Conservation (phyloP, 2,329 filamentous ascomycete genomes). For the Atkinsonella hypoxylon region DNA sequence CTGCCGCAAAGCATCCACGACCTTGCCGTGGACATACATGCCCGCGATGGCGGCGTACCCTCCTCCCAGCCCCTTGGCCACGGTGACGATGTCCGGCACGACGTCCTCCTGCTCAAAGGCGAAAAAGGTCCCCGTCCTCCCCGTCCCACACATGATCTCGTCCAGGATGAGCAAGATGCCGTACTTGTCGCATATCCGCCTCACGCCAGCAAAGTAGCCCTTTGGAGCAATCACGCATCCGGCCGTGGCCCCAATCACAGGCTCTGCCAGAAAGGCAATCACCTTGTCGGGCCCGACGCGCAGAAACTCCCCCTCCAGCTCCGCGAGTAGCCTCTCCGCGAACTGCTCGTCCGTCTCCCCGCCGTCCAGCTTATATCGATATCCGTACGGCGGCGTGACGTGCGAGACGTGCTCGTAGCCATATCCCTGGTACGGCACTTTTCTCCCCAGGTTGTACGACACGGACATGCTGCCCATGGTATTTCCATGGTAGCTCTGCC, state of each 20-base stretch:
- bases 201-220: constrained; percentile 44
- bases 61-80: constrained; percentile 55
- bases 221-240: constrained; percentile 38
- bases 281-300: constrained; percentile 32
- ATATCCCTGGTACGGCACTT: constrained; percentile 17
- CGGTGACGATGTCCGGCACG: constrained; percentile 49
- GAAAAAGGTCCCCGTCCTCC: constrained; percentile 48
- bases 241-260: constrained; percentile 34
- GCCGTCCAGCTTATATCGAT: constrained; percentile 4
- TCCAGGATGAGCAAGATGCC: constrained; percentile 44
- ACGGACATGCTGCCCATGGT: constrained; percentile 33
- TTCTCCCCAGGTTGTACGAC: constrained; percentile 17
- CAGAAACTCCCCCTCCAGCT: constrained; percentile 36
- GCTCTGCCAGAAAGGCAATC: constrained; percentile 37
- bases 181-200: constrained; percentile 40
- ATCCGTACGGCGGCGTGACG: constrained; percentile 14
- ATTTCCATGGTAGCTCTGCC: constrained; percentile 37
- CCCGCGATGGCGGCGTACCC: constrained; percentile 35
- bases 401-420: constrained; percentile 14
- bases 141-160: constrained; percentile 59
- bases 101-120: constrained; percentile 50
- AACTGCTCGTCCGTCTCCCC: constrained; percentile 28
- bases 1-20: constrained; percentile 2
- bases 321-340: constrained; percentile 25
- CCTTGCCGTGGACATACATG: constrained; percentile 5